Conservation (phyloP, 2,329 filamentous ascomycete species). For the Fusarium metavorans region DNA sequence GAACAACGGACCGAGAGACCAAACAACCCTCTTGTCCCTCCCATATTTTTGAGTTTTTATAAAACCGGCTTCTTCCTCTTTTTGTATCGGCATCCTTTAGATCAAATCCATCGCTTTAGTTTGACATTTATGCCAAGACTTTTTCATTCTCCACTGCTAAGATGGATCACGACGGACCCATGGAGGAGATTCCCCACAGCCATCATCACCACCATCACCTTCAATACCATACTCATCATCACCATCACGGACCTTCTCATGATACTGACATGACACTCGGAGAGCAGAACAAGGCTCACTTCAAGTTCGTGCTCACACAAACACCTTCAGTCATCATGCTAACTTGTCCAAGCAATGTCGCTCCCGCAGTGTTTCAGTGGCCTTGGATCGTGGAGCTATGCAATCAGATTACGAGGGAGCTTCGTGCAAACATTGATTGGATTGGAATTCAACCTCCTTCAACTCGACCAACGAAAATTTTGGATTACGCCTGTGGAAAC, state of each 20-base stretch:
- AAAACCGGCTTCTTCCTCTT: not conserved
- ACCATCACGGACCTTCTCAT: conserved; percentile 35
- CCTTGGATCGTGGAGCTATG: conserved; percentile 43
- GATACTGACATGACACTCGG: conserved; percentile 26
- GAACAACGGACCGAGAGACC: conserved; percentile 1
- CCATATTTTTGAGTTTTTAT: not conserved
- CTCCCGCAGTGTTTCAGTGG: conserved; percentile 27
- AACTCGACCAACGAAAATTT: conserved; percentile 29
- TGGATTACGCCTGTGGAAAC: conserved; percentile 50
- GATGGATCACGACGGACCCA: conserved; percentile 22
- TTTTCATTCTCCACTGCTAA: not conserved
- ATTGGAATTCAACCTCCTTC: conserved; percentile 32
- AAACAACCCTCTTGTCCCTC: not conserved
- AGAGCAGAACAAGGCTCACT: conserved; percentile 44
- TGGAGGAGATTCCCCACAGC: conserved; percentile 23
- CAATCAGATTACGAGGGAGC: conserved; percentile 42
- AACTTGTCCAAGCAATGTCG: conserved; percentile 27
- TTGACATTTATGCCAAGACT: not conserved
- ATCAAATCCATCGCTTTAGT: not conserved
- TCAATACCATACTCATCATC: conserved; percentile 39
- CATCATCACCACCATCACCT: conserved; percentile 40
- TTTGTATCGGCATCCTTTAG: not conserved
- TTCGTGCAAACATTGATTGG: conserved; percentile 43
- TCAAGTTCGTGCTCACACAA: no score
- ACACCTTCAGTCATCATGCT: no score